Evolutionary conservation across 2,329 filamentous ascomycete genomes (phyloP).

Genomic region (Hypoxylon sp.): DNA sequence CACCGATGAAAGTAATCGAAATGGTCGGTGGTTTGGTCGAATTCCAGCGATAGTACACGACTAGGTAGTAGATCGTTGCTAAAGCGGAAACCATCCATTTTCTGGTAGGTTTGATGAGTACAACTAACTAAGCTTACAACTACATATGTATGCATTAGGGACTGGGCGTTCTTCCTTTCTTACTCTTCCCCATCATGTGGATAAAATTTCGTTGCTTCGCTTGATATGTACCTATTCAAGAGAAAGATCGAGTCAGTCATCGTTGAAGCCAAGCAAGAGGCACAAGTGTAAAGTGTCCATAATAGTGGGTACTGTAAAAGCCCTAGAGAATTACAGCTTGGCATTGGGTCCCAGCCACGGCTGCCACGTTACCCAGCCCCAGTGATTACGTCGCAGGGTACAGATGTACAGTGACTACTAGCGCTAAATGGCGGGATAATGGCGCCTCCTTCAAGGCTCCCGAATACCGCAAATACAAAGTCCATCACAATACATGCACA

Average conservation of each 20-base stretch:
- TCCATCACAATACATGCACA: conserved; percentile 33
- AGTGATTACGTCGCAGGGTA: conserved; percentile 53
- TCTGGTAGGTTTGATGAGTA: not conserved
- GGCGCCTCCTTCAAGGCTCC: conserved; percentile 40
- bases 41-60: not conserved
- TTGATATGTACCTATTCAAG: not conserved
- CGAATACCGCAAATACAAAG: conserved; percentile 31
- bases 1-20: too few species aligned
- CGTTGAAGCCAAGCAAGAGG: conserved; percentile 2
- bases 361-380: conserved; percentile 49
- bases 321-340: conserved; percentile 16
- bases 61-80: not conserved
- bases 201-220: not conserved
- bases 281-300: conserved; percentile 5
- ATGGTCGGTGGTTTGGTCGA: not conserved
- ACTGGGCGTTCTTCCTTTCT: not conserved
- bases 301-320: conserved; percentile 20
- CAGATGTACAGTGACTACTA: conserved; percentile 38
- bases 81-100: not conserved
- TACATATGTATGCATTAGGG: not conserved
- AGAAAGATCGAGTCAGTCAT: conserved; percentile 15
- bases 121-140: not conserved
- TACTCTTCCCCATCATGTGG: not conserved
- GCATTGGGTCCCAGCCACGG: conserved; percentile 36
- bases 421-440: conserved; percentile 40